Conservation (phyloP, 2,329 filamentous ascomycete species). For the Metarhizium album region DNA sequence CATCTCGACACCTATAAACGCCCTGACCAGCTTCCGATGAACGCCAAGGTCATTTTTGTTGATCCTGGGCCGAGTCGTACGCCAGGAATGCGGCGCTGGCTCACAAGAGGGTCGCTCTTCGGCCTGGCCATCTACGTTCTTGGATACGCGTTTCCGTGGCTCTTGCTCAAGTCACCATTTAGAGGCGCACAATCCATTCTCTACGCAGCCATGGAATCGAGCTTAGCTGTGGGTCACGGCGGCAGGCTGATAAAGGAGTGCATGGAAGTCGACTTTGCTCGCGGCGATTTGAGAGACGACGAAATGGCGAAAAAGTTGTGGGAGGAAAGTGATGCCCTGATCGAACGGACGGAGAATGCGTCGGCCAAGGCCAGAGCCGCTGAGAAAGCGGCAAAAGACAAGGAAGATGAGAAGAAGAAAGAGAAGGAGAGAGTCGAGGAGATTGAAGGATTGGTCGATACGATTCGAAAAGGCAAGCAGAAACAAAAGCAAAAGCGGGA, state of each 20-base stretch:
- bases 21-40: constrained; percentile 73
- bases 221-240: constrained; percentile 52
- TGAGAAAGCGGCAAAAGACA: constrained; percentile 27
- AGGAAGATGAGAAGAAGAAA: constrained; percentile 22
- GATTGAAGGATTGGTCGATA: constrained; percentile 27
- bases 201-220: constrained; percentile 72
- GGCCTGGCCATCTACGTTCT: constrained; percentile 68
- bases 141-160: constrained; percentile 73
- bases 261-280: constrained; percentile 58
- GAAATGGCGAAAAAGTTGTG: constrained; percentile 74
- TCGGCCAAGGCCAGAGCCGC: constrained; percentile 46
- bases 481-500: constrained; percentile 18
- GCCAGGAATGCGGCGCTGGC: constrained; percentile 76
- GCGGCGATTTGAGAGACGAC: constrained; percentile 68
- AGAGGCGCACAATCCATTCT: constrained; percentile 82
- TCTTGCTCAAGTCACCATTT: constrained; percentile 74
- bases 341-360: constrained; percentile 73
- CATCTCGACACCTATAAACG: constrained; percentile 77
- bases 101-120: constrained; percentile 74
- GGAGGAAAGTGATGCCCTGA: constrained; percentile 77
- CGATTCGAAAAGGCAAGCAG: constrained; percentile 33
- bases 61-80: constrained; percentile 82
- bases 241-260: constrained; percentile 84
- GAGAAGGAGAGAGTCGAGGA: constrained; percentile 22
- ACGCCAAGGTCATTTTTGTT: constrained; percentile 71